phyloP scores from a whole-genome alignment of 2,329 filamentous ascomycete genomes.

The Paraphoma chrysanthemicola region DNA sequence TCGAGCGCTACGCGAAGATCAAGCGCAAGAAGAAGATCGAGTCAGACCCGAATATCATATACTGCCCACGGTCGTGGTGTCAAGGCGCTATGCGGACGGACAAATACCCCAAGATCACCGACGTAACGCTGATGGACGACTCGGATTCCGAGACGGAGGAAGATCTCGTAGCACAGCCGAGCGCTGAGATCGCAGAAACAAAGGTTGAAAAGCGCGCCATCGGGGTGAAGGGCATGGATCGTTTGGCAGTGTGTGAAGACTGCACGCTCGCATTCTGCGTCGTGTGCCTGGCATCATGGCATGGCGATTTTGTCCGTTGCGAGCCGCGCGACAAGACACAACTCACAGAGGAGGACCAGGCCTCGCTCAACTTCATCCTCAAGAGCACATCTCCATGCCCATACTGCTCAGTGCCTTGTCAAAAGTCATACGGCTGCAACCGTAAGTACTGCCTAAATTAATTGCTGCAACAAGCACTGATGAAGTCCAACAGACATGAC shows the following conservation, averaged over 20 bases:
- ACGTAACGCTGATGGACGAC: constrained; percentile 49
- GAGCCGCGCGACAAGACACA: constrained; percentile 72
- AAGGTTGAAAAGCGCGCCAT: constrained; percentile 32
- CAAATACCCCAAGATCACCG: constrained; percentile 56
- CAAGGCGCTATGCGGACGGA: constrained; percentile 77
- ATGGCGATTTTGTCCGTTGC: constrained; percentile 82
- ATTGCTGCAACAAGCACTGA: constrained; percentile 62
- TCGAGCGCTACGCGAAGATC: constrained; percentile 85
- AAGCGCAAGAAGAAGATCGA: constrained; percentile 94
- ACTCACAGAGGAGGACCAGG: constrained; percentile 83
- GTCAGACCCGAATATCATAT: constrained; percentile 88
- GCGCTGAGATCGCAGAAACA: constrained; percentile 6
- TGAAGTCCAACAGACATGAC: constrained; percentile 70
- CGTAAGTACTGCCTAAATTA: constrained; percentile 74
- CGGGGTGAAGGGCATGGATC: constrained; percentile 63
- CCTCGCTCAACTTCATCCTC: constrained; percentile 82
- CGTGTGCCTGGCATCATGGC: constrained; percentile 82
- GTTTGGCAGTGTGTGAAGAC: constrained; percentile 85
- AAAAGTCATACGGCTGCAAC: constrained; percentile 94
- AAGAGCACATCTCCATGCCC: constrained; percentile 87
- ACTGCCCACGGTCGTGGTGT: constrained; percentile 92
- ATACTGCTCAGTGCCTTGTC: constrained; percentile 81
- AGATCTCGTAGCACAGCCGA: constrained; percentile 2
- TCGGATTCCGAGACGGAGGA: constrained; percentile 49
- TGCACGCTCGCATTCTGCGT: constrained; percentile 77